Evolutionary conservation across 495 filamentous ascomycete species (phyloP), one percentile per base, ranked within the genome.

Genomic region (Penicillium dipodomyicola): DNA sequence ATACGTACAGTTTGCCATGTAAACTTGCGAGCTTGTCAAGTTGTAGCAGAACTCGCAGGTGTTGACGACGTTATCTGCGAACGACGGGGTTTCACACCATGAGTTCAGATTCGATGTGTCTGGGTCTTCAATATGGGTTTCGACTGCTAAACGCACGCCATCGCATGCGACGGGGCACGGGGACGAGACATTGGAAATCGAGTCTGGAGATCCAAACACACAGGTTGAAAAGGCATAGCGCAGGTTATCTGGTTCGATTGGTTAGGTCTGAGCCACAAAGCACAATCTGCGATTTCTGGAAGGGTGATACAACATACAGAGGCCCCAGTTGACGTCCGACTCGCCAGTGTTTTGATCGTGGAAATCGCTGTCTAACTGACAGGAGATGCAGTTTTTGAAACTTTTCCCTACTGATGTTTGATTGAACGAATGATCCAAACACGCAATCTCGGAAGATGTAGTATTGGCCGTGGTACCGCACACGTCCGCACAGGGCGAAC

Each of bases 371-470:
- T 76, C 65, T 59, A 87, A 69, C 49, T 83, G 65, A 56, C 86
- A 88, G n/a, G 72, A 67, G 25, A 87, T 51, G 51, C 86, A 88
- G 8, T 74, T 68, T 60, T 85, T 65, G 59, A 86, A 88, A 43
- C 71, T 69, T 25, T 64, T 69, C 1, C 84, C 85, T 10, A 62
- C 69, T 0, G 56, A 50, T 2, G 77, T 73, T 10, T 60, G 65
- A 15, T 69, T 70, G 59, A 76, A 87, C 5, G 74, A 67, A 3
- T 58, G 46, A 64, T 87, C 83, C 41, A 75, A 52, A 63, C 85
- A 87, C 1, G 68, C 68, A 41, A 87, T 82, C 47, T 87, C 81
- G 4, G 59, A 62, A 6, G 67, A 57, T 33, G 75, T 78, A 14
- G 80, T 84, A 56, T 71, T 77, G 25, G 75, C 69, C 9, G 77